phyloP scores from a whole-genome alignment of 1,139 yeast genomes.

The Arxiozyma slooffiae region DNA sequence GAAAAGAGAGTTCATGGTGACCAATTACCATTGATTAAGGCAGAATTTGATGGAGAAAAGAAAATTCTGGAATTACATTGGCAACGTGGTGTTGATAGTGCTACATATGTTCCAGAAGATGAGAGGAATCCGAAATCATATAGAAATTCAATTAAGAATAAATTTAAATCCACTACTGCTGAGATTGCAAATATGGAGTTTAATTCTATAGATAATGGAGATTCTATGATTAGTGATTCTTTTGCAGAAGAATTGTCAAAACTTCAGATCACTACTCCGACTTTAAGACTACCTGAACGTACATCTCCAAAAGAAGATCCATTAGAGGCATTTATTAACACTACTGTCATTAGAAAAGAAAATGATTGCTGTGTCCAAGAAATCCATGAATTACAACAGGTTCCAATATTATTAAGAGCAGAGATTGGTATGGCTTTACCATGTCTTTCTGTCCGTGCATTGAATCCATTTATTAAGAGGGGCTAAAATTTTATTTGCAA shows the following conservation, averaged over 20 bases:
- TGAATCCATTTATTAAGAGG: conserved; percentile 60
- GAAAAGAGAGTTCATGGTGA: conserved; percentile 98
- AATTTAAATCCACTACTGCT: conserved; percentile 61
- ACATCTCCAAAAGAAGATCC: conserved; percentile 29
- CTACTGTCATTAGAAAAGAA: conserved; percentile 50
- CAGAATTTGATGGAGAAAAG: conserved; percentile 70
- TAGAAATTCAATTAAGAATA: conserved; percentile 67
- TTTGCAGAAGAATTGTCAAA: conserved; percentile 41
- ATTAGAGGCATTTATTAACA: conserved; percentile 48
- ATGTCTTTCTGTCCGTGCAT: conserved; percentile 84
- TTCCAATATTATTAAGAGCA: conserved; percentile 80
- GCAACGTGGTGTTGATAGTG: conserved; percentile 87
- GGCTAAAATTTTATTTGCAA: not conserved
- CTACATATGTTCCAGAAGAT: conserved; percentile 83
- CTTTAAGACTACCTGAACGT: conserved; percentile 35
- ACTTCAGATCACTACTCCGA: conserved; percentile 47
- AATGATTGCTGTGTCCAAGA: conserved; percentile 64
- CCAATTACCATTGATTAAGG: conserved; percentile 83
- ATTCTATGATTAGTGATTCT: conserved; percentile 32
- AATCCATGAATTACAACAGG: conserved; percentile 62
- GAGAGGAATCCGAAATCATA: conserved; percentile 70
- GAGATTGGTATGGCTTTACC: conserved; percentile 95
- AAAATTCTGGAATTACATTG: conserved; percentile 75
- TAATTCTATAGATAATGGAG: conserved; percentile 15
- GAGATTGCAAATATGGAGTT: conserved; percentile 49